These are phyloP conservation scores for Lenzites betulinus DNA, from an alignment of 768 basidiomycete genomes.

Conservation along the genomic window DNA sequence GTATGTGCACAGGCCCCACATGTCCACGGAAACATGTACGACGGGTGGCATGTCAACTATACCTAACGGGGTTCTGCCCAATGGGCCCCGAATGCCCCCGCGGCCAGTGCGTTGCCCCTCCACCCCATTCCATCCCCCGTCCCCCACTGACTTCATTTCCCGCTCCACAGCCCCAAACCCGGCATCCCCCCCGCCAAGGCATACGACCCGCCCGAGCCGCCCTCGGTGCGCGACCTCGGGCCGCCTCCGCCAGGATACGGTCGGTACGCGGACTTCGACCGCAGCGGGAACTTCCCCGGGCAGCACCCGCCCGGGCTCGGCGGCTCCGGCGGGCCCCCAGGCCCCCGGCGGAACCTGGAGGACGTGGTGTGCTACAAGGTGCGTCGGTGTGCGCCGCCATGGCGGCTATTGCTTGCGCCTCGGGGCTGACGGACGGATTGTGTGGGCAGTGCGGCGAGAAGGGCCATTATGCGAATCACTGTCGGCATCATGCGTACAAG, in stretches of 20 bases:
- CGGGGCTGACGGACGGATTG: conserved; percentile 2
- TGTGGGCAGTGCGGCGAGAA: conserved; percentile 76
- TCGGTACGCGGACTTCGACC: conserved; percentile 77
- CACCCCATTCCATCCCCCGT: not conserved
- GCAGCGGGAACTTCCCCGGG: conserved; percentile 37
- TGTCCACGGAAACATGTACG: conserved; percentile 94
- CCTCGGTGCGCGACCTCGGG: conserved; percentile 77
- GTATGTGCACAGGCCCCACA: conserved; percentile 53
- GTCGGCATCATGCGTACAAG: conserved; percentile 79
- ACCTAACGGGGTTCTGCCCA: conserved; percentile 92
- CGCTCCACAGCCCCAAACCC: conserved; percentile 68
- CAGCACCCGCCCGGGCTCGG: conserved; percentile 29
- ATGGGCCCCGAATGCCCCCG: conserved; percentile 83
- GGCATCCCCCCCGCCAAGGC: conserved; percentile 66
- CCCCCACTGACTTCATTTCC: conserved; percentile 15
- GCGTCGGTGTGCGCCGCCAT: conserved; percentile 24
- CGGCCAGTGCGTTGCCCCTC: conserved; percentile 71
- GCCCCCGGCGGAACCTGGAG: conserved; percentile 70
- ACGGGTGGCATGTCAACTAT: conserved; percentile 86
- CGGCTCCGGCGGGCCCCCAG: conserved; percentile 38
- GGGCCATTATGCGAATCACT: conserved; percentile 95
- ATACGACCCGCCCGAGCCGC: conserved; percentile 76
- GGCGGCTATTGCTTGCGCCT: not conserved
- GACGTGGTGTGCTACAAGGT: conserved; percentile 90
- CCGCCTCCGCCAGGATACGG: conserved; percentile 93